Percentiles rank a stretch among this genome's conserved stretches.
Conservation (phyloP, 1,139 yeast species). For the Blastobotrys aristatus region DNA sequence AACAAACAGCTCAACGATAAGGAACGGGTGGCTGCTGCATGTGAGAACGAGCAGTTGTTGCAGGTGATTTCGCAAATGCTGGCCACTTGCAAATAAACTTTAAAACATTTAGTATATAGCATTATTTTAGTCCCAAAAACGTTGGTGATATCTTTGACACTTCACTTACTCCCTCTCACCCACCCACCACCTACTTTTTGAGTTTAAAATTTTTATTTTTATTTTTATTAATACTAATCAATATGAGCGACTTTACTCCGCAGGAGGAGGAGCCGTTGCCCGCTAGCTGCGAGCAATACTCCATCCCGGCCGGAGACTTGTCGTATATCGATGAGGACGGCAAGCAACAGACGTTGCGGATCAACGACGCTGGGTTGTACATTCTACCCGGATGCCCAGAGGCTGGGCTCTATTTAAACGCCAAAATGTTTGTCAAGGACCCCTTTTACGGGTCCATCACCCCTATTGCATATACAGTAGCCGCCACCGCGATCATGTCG, state of each 20-base stretch:
- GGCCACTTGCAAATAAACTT: conserved; percentile 51
- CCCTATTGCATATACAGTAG: conserved; percentile 34
- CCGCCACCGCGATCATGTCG: conserved; percentile 34
- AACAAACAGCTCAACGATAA: conserved; percentile 95
- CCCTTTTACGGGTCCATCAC: conserved; percentile 36
- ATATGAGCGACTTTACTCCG: conserved; percentile 4
- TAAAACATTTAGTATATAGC: background rate
- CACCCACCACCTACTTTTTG: too few relatives aligned
- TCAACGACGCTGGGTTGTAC: conserved; percentile 20
- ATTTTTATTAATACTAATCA: too few relatives aligned
- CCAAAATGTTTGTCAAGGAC: conserved; percentile 12
- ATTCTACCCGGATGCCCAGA: conserved; percentile 19
- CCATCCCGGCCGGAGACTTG: conserved; percentile 26
- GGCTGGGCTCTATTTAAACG: background rate
- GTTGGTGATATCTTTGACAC: background rate
- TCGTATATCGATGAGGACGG: conserved; percentile 20
- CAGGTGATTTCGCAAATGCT: conserved; percentile 90
- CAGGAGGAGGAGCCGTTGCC: conserved; percentile 8
- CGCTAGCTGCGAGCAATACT: conserved; percentile 15
- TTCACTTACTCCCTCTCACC: background rate
- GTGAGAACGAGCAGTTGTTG: conserved; percentile 89
- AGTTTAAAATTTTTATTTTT: too few relatives aligned
- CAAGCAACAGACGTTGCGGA: conserved; percentile 14
- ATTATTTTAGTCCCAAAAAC: background rate
- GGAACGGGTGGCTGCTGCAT: conserved; percentile 97